Base-by-base conservation (phyloP, 495 filamentous ascomycete genomes). In the Penicillium diatomitis region DNA sequence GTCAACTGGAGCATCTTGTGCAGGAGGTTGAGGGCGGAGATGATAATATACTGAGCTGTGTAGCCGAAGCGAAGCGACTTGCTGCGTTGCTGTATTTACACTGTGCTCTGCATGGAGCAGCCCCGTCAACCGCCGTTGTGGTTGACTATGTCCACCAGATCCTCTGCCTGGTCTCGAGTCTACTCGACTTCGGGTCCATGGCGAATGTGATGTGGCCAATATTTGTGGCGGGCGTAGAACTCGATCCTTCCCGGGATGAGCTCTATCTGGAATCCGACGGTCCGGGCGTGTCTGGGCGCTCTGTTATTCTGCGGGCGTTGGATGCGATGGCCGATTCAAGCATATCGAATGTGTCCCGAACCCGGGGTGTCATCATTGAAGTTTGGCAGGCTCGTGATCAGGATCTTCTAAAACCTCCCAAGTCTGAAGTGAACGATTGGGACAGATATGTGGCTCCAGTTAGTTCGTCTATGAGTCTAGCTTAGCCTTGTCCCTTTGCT, bases 221-320 rank as follows among this genome's bases (percentile, higher is more conserved):
- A 2, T 74, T 74, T 48, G 70, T 74, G 39, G 70, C 68, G 3
- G 69, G 68, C 3, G 67, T 72, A 8, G 70, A 74, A 39, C 57
- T 74, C 2, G 66, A 74, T 32, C 69, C 70, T 3, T 47, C 61
- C 3, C 55, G 65, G 9, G 69, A 74, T 41, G 64, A 71, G 39
- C 43, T 70, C 5, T 70, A 63, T 58, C 53, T 47, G 2, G 58
- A 59, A n/a, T 39, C 38, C 1, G 44, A 51, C 20, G 51, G 46
- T 6, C 46, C 53, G 3, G 36, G 53, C 0, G 58, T 59, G 2
- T 65, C 64, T 31, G 68, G 68, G 4, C 60, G 71, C 32, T 60
- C 64, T n/a, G 55, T 69, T 7, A 63, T 73, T 3, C 50, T 73
- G n/a, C 63, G 59, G 12, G 67, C 66, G 5, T 48, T 73, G 43